These are phyloP conservation scores for Mucuna pruriens DNA, from an alignment of 306 rosid genomes.

Conservation along the genomic window DNA sequence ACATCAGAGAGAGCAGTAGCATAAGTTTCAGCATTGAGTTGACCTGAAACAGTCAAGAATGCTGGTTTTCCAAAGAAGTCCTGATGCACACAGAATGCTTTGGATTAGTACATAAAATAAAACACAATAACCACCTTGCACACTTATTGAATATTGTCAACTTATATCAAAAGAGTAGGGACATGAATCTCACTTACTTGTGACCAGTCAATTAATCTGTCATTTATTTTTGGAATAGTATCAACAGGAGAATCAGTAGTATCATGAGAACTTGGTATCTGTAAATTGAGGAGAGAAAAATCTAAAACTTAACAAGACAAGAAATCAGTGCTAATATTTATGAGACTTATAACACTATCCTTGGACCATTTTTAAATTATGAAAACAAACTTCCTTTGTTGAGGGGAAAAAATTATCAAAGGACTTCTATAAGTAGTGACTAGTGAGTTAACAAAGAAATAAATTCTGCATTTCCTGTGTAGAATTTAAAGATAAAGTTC, in stretches of 20 bases:
- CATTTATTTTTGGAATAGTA: constrained; percentile 74
- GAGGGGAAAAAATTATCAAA: background rate
- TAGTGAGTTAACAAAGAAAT: constrained; percentile 1
- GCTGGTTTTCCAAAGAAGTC: constrained; percentile 96
- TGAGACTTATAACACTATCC: background rate
- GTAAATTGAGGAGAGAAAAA: constrained; percentile 39
- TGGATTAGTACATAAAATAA: constrained; percentile 34
- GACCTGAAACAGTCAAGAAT: constrained; percentile 96
- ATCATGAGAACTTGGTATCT: constrained; percentile 86
- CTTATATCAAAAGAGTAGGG: constrained; percentile 30
- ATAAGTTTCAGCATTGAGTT: constrained; percentile 95
- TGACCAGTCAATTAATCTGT: constrained; percentile 88
- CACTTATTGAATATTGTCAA: constrained; percentile 3
- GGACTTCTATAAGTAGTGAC: background rate
- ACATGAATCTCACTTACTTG: constrained; percentile 63
- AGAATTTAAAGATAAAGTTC: background rate
- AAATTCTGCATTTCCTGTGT: background rate
- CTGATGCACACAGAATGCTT: constrained; percentile 53
- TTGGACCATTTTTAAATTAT: constrained; percentile 25
- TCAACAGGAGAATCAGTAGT: constrained; percentile 66
- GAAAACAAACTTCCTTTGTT: background rate
- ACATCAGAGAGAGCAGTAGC: constrained; percentile 99
- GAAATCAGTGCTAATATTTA: background rate
- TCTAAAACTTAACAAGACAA: background rate
- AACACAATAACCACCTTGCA: constrained; percentile 18